Evolutionary conservation across 257 asterid genomes (phyloP).

Genomic region (Cinchona pubescens): DNA sequence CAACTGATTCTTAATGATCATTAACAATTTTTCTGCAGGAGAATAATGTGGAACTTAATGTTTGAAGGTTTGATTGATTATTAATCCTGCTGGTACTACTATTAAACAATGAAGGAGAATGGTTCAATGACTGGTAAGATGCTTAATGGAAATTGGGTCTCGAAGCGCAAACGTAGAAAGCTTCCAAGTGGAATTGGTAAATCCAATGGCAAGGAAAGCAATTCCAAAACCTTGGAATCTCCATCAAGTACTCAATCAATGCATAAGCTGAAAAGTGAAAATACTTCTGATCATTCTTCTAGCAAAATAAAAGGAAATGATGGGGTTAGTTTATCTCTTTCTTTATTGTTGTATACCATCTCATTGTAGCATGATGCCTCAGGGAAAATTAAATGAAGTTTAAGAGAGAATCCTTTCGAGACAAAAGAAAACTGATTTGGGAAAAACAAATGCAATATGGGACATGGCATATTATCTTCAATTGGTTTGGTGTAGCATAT

Average conservation of each 20-base stretch:
- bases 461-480: not conserved
- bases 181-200: slow-evolving; percentile 47
- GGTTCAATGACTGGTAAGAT: slow-evolving; percentile 43
- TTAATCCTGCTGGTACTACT: slow-evolving; percentile 13
- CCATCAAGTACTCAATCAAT: slow-evolving; percentile 35
- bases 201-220: slow-evolving; percentile 37
- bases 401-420: not conserved
- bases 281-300: slow-evolving; percentile 31
- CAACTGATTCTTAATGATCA: not conserved
- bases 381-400: slow-evolving; percentile 1
- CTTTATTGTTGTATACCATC: slow-evolving; percentile 9
- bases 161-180: slow-evolving; percentile 68
- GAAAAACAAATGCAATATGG: not conserved
- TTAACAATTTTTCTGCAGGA: not conserved
- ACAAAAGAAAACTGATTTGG: not conserved
- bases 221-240: slow-evolving; percentile 38
- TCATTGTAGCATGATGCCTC: not conserved
- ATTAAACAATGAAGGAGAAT: slow-evolving; percentile 52
- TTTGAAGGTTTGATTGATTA: not conserved
- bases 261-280: slow-evolving; percentile 37
- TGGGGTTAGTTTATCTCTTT: slow-evolving; percentile 53
- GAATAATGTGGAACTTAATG: slow-evolving; percentile 7
- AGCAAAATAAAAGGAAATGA: slow-evolving; percentile 80
- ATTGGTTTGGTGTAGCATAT: slow-evolving; percentile 10
- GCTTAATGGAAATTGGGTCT: slow-evolving; percentile 64